Evolutionary conservation across 75 land plant genomes (phyloP), one percentile per base, ranked within the genome.

Genomic region (Azolla pinnata): DNA sequence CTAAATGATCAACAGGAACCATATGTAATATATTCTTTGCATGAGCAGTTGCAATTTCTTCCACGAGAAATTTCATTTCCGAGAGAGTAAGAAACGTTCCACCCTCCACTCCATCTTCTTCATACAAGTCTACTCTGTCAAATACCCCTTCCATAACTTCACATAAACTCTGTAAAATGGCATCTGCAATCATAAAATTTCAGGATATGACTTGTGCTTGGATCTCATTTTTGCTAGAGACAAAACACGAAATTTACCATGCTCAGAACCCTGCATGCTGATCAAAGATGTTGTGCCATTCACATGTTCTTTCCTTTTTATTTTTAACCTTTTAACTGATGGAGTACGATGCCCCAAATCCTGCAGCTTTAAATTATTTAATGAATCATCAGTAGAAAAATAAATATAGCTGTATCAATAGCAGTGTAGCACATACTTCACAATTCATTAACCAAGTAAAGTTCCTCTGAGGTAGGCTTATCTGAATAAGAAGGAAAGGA

Each of bases 131-230:
- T 59, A 82, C 73, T 69, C 66, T 80, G 17, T 79, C 72, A 69
- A 85, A 82, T 28, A 89, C 62, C n/a, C 83, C 81, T 60, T 88
- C 91, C 61, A 85, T 24, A 61, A 79, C 31, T 45, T 88, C 83
- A 63, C 79, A 79, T 44, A 85, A 67, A 18, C 56, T 65, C 19
- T 32, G 54, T 29, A 82, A 38, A 18, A 65, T 50, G 0, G 77
- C 63, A 69, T 83, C 96, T 85, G 73, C 46, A 38, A 46, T 46
- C 42, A 8, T 38, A 7, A 7, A 38, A 14, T 14, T 14, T 8
- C 42, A 8, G 14, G 42, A 38, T 38, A 38, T 38, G 7, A 38
- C 42, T 14, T 38, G 42, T 14, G 12, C 14, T 38, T 16, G 5
- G 10, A 4, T 57, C 18, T 10, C 9, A 21, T 7, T 21, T 5